Conservation (phyloP, 2,329 filamentous ascomycete species). For the Diaporthe velutina region DNA sequence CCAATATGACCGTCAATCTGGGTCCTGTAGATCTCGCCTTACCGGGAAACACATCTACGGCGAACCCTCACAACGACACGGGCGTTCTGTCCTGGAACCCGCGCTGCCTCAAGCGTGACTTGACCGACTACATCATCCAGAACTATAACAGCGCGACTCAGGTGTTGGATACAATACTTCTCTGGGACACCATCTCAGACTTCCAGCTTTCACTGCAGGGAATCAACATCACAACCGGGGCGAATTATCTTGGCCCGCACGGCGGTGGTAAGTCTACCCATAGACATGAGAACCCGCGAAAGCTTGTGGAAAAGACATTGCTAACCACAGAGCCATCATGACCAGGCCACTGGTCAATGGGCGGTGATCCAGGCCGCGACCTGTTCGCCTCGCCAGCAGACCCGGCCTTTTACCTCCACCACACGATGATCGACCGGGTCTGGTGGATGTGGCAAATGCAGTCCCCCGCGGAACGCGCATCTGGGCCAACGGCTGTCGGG, state of each 20-base stretch:
- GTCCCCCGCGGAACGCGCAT: conserved; percentile 46
- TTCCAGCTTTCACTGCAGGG: conserved; percentile 40
- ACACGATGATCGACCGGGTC: conserved; percentile 31
- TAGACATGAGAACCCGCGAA: background rate
- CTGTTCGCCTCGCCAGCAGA: conserved; percentile 28
- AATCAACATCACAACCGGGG: conserved; percentile 10
- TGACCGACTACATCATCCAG: conserved; percentile 44
- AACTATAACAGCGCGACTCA: conserved; percentile 45
- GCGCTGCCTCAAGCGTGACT: conserved; percentile 49
- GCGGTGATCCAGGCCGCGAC: conserved; percentile 40
- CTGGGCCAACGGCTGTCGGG: conserved; percentile 29
- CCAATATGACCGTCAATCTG: conserved; percentile 54
- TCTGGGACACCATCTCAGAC: conserved; percentile 46
- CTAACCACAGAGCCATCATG: background rate
- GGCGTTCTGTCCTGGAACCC: conserved; percentile 50
- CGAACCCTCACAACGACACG: conserved; percentile 38
- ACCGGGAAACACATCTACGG: conserved; percentile 42
- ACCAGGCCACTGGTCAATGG: conserved; percentile 44
- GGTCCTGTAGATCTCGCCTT: conserved; percentile 51
- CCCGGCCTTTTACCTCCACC: conserved; percentile 32
- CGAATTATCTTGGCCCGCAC: conserved; percentile 43
- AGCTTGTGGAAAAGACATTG: background rate
- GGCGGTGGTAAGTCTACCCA: conserved; percentile 49
- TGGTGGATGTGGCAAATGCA: conserved; percentile 41
- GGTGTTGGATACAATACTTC: conserved; percentile 16